Evolutionary conservation across 306 rosid species (phyloP).

Genomic region (Medicago lupulina): DNA sequence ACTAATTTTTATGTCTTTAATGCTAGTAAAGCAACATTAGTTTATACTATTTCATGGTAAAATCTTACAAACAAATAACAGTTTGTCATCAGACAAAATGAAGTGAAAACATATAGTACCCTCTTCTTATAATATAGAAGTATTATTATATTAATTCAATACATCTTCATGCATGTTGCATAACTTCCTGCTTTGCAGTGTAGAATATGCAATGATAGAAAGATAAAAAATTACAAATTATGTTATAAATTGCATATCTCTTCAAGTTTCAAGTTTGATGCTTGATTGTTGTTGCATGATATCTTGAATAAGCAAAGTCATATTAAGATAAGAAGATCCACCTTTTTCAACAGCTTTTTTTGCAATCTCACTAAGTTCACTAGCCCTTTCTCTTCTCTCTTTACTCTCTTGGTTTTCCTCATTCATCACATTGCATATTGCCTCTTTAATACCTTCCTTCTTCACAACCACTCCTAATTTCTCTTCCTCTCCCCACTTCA

Average conservation of each 20-base stretch:
- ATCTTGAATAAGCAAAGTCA: slow-evolving; percentile 47
- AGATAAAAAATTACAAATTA: neutral
- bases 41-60: neutral
- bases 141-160: neutral
- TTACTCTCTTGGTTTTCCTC: slow-evolving; percentile 46
- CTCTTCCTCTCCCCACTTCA: slow-evolving; percentile 52
- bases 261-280: slow-evolving; percentile 5
- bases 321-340: slow-evolving; percentile 59
- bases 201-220: neutral
- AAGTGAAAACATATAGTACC: neutral
- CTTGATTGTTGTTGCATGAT: slow-evolving; percentile 42
- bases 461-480: slow-evolving; percentile 43
- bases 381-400: slow-evolving; percentile 50
- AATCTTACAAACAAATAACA: neutral
- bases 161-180: neutral
- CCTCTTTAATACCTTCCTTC: slow-evolving; percentile 48
- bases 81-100: neutral
- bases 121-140: no score
- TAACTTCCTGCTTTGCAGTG: neutral
- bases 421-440: slow-evolving; percentile 53
- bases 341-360: slow-evolving; percentile 50
- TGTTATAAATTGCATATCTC: neutral
- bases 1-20: neutral
- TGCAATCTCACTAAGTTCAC: slow-evolving; percentile 47
- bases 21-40: neutral